These are phyloP conservation scores for Breynia disticha DNA, from an alignment of 441 rosid species.

Conservation along the genomic window DNA sequence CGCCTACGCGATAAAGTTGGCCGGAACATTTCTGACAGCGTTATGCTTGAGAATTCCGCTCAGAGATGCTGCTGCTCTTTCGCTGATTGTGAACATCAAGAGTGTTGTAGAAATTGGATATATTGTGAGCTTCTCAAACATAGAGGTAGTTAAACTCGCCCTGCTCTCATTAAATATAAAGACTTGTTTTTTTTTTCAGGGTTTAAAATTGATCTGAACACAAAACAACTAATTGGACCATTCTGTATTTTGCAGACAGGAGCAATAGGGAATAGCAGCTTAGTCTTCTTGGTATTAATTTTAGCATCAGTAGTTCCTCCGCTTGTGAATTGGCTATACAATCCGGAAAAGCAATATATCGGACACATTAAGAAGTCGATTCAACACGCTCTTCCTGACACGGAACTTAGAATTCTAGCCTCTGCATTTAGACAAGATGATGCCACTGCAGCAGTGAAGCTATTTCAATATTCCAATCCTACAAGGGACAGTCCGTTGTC, in stretches of 20 bases:
- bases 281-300: conserved; percentile 8
- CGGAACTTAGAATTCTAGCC: conserved; percentile 18
- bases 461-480: conserved; percentile 25
- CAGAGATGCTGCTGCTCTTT: conserved; percentile 33
- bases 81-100: conserved; percentile 37
- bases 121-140: conserved; percentile 8
- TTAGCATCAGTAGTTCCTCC: conserved; percentile 18
- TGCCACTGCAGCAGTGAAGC: conserved; percentile 22
- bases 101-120: conserved; percentile 37
- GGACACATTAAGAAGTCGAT: conserved; percentile 28
- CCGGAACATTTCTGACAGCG: conserved; percentile 19
- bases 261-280: conserved; percentile 5
- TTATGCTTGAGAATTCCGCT: conserved; percentile 20
- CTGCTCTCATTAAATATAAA: no score
- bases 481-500: conserved; percentile 15
- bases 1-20: conserved; percentile 22
- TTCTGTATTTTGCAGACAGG: not conserved
- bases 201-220: not conserved
- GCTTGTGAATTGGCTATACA: conserved; percentile 15
- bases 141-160: conserved; percentile 9
- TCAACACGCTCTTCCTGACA: conserved; percentile 11
- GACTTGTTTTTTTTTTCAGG: not conserved
- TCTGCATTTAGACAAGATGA: conserved; percentile 25
- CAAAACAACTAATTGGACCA: not conserved
- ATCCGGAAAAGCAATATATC: conserved; percentile 20